Percentiles rank a stretch among this genome's conserved stretches.
Evolutionary conservation across 2,329 filamentous ascomycete genomes (phyloP).

Genomic region (Cercospora beticola): DNA sequence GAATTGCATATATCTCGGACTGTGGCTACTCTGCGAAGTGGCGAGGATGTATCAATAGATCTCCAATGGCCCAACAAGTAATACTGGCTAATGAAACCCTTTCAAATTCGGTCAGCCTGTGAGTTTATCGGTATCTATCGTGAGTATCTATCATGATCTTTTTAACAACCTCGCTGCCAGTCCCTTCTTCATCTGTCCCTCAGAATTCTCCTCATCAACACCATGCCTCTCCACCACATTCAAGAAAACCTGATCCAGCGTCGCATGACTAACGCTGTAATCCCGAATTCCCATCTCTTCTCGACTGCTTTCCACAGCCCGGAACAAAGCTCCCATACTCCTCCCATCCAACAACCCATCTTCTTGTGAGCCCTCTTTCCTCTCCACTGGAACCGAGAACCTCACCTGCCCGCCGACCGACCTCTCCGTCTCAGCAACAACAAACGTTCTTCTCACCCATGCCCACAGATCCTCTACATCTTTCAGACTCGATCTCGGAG

Average conservation of each 20-base stretch:
- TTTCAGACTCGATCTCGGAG: slow-evolving; percentile 65
- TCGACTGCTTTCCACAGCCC: slow-evolving; percentile 68
- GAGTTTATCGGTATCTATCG: neutral
- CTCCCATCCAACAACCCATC: slow-evolving; percentile 18
- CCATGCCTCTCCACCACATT: slow-evolving; percentile 63
- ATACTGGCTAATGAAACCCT: neutral
- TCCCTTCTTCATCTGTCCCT: neutral
- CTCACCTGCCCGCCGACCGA: slow-evolving; percentile 78
- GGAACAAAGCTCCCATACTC: slow-evolving; percentile 53
- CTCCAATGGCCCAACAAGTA: neutral
- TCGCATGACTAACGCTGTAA: slow-evolving; percentile 80
- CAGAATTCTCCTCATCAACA: slow-evolving; percentile 23
- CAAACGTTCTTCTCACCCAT: slow-evolving; percentile 64
- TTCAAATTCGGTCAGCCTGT: neutral
- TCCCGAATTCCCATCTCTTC: slow-evolving; percentile 70
- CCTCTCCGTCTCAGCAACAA: slow-evolving; percentile 64
- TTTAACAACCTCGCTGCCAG: neutral
- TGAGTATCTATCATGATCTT: neutral
- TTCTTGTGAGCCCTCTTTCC: neutral
- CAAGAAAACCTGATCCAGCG: slow-evolving; percentile 84
- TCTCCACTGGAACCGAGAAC: slow-evolving; percentile 61
- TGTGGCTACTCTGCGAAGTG: neutral
- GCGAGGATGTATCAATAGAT: neutral
- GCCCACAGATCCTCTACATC: slow-evolving; percentile 64
- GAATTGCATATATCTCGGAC: neutral